Conservation (phyloP, 352 stramenopile species). For the Globisporangium mamillatum region DNA sequence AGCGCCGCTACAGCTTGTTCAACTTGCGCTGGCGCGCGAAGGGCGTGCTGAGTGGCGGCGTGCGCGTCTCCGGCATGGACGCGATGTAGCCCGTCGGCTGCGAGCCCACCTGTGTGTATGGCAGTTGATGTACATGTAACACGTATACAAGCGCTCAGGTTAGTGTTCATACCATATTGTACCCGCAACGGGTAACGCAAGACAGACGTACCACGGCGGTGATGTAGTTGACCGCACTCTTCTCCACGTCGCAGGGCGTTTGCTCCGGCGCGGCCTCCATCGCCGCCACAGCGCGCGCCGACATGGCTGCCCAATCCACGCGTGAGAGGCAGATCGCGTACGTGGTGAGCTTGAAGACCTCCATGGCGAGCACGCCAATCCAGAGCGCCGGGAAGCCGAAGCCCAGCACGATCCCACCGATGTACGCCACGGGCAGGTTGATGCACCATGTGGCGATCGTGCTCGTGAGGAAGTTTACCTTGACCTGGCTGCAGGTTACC, state of each 20-base stretch:
- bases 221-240: slow-evolving; percentile 60
- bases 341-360: slow-evolving; percentile 56
- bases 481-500: slow-evolving; percentile 38
- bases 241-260: slow-evolving; percentile 37
- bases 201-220: slow-evolving; percentile 27
- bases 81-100: slow-evolving; percentile 53
- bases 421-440: slow-evolving; percentile 62
- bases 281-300: slow-evolving; percentile 35
- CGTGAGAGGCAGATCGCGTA: slow-evolving; percentile 42
- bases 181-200: background rate
- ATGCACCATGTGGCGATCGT: slow-evolving; percentile 63
- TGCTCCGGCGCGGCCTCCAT: slow-evolving; percentile 42
- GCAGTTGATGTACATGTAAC: background rate
- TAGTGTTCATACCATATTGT: background rate
- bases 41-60: slow-evolving; percentile 40
- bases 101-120: slow-evolving; percentile 30
- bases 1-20: slow-evolving; percentile 24
- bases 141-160: background rate
- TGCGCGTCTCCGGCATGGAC: slow-evolving; percentile 37
- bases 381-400: slow-evolving; percentile 66
- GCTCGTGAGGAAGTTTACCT: slow-evolving; percentile 61
- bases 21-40: slow-evolving; percentile 34
- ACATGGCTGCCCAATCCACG: slow-evolving; percentile 51
- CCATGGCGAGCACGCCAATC: slow-evolving; percentile 59
- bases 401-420: slow-evolving; percentile 44